phyloP scores from a whole-genome alignment of 2,329 filamentous ascomycete genomes.

The Aspergillus felis region DNA sequence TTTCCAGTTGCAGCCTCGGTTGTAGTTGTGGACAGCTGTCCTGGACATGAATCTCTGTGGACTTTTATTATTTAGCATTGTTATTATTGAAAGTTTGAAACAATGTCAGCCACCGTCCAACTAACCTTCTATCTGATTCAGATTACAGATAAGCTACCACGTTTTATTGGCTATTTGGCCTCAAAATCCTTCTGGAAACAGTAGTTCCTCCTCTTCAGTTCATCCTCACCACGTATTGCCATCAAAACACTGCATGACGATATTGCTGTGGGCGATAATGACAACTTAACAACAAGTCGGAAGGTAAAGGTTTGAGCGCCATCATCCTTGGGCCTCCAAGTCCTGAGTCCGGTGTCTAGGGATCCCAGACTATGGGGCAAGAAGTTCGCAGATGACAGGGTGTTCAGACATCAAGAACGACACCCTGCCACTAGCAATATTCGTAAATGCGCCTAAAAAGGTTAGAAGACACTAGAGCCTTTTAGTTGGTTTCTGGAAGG shows the following conservation, averaged over 20 bases:
- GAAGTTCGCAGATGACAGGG: not conserved
- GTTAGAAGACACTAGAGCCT: not conserved
- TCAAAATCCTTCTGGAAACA: not conserved
- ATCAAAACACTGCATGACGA: not conserved
- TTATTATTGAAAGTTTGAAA: not conserved
- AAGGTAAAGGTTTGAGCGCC: not conserved
- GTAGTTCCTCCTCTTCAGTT: not conserved
- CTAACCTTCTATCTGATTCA: not conserved
- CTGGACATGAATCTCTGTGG: not conserved
- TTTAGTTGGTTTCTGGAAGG: conserved; percentile 19
- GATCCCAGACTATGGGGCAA: not conserved
- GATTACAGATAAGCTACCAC: not conserved
- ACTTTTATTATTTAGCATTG: not conserved
- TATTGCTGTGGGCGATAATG: not conserved
- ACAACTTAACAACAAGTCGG: not conserved
- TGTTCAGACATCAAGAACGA: not conserved
- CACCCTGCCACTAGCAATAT: no score
- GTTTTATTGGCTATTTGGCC: not conserved
- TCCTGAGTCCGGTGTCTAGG: not conserved
- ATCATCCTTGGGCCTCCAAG: not conserved
- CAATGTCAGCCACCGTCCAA: not conserved
- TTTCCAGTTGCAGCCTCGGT: not conserved
- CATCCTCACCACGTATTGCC: not conserved
- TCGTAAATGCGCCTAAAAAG: not conserved
- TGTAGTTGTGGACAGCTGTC: not conserved